These are phyloP conservation scores for Saturnispora saitoi DNA, from an alignment of 805 yeast species.

Conservation along the genomic window DNA sequence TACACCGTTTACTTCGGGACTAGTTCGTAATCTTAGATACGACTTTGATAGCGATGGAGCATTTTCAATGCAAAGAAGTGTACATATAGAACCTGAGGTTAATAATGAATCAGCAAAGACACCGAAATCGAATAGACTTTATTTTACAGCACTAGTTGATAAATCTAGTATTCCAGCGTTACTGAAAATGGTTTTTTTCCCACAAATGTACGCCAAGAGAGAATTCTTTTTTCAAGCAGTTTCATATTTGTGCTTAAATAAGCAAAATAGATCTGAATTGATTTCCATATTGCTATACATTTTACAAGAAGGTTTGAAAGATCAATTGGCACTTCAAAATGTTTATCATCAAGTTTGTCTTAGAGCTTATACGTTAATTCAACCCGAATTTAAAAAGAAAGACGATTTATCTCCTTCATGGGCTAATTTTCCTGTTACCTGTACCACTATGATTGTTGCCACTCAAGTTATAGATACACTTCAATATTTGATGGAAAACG, in stretches of 20 bases:
- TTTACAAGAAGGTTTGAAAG: constrained; percentile 65
- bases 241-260: constrained; percentile 60
- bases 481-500: constrained; percentile 59
- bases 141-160: constrained; percentile 63
- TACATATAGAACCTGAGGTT: background rate
- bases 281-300: constrained; percentile 59
- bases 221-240: constrained; percentile 59
- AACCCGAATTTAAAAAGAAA: background rate
- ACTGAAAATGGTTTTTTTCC: constrained; percentile 61
- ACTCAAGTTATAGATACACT: constrained; percentile 71
- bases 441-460: constrained; percentile 64
- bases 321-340: constrained; percentile 51
- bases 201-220: constrained; percentile 55
- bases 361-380: constrained; percentile 31
- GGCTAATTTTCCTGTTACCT: constrained; percentile 43
- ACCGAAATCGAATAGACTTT: constrained; percentile 31
- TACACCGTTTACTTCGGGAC: background rate
- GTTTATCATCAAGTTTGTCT: constrained; percentile 49
- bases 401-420: background rate
- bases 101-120: constrained; percentile 3
- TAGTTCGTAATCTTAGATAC: background rate
- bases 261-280: constrained; percentile 70
- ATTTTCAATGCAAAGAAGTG: constrained; percentile 7
- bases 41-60: background rate
- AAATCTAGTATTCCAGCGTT: constrained; percentile 67